Base-by-base conservation (phyloP, 2,329 filamentous ascomycete species). In the Calonectria honghensis region DNA sequence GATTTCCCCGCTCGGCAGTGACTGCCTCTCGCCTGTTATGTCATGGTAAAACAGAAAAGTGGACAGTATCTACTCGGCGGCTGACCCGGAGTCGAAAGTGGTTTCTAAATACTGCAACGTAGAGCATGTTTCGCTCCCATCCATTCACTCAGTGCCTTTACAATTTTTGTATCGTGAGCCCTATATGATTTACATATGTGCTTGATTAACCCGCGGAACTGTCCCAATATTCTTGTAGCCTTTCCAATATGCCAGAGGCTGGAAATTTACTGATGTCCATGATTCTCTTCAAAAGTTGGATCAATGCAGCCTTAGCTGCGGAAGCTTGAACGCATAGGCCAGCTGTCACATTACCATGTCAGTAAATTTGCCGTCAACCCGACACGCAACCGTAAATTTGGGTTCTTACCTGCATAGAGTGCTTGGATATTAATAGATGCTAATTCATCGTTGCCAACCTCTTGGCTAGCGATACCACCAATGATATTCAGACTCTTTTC, bases 341-440 rank as follows among this genome's bases (percentile, higher is more conserved):
- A 27, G 57, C 57, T 63, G 4, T 41, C 5, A 20, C 14, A 5
- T 16, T 31, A 13, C 29, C 5, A 20, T 6, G 16, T 24, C 37
- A 63, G 24, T 29, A 41, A 14, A 63, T 31, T 41, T 6, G 3
- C 11, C 9, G 6, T 29, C n/a, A n/a, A 27, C n/a, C 7, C 2
- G 6, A 18, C 9, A 18, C 3, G 24, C 18, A 6, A 6, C 2
- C 13, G 20, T 3, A n/a, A 54, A 54, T 2, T 57, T 6, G 18
- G 4, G 18, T 20, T 24, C 57, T 41, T 63, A 37, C 57, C 57
- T 5, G 57, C 57, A 63, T 63, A 63, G 14, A 63, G 57, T 9
- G 57, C 57, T 24, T 41, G 57, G 3, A 63, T 39, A n/a, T 63
- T 63, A 13, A 63, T 63, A 41, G 57, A 63, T 41, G 57, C 57